These are phyloP conservation scores for Hapsidospora chrysogenum DNA, from an alignment of 495 filamentous ascomycete genomes.

Conservation along the genomic window DNA sequence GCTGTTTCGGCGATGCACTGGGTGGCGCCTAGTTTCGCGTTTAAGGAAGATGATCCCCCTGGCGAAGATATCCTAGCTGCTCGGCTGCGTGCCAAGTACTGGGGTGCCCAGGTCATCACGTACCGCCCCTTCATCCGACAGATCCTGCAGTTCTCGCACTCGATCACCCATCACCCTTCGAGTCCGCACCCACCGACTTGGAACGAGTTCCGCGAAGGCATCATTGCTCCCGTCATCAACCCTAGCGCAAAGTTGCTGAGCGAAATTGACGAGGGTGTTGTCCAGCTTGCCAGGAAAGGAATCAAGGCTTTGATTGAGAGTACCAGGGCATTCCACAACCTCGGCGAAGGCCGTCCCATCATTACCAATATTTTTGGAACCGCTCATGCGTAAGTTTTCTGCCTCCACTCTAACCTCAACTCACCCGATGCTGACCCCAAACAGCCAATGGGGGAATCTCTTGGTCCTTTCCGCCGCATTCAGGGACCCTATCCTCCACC, in stretches of 20 bases:
- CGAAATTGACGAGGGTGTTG: conserved; percentile 30
- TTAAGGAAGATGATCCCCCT: conserved; percentile 51
- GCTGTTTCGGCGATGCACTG: conserved; percentile 24
- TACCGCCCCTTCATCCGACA: conserved; percentile 63
- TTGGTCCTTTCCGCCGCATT: conserved; percentile 72
- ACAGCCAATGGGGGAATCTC: conserved; percentile 92
- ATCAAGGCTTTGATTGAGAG: conserved; percentile 67
- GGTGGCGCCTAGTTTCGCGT: conserved; percentile 31
- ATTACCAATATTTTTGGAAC: conserved; percentile 94
- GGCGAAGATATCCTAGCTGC: conserved; percentile 65
- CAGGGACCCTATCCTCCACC: conserved; percentile 34
- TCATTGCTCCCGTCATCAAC: conserved; percentile 14
- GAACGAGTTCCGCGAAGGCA: conserved; percentile 9
- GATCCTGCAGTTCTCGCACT: conserved; percentile 34
- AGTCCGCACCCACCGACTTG: conserved; percentile 1
- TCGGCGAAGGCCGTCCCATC: conserved; percentile 47
- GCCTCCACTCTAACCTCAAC: too few relatives aligned
- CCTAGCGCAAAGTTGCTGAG: conserved; percentile 9
- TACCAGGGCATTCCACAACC: conserved; percentile 69
- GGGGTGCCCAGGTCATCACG: conserved; percentile 79
- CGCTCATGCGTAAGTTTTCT: conserved; percentile 73
- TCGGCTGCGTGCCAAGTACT: conserved; percentile 83
- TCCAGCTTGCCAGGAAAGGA: conserved; percentile 35
- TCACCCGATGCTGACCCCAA: too few relatives aligned
- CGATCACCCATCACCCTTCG: conserved; percentile 10